Percentiles rank a stretch among this genome's conserved stretches.
phyloP scores from a whole-genome alignment of 495 filamentous ascomycete species.

The Aspergillus panamensis region DNA sequence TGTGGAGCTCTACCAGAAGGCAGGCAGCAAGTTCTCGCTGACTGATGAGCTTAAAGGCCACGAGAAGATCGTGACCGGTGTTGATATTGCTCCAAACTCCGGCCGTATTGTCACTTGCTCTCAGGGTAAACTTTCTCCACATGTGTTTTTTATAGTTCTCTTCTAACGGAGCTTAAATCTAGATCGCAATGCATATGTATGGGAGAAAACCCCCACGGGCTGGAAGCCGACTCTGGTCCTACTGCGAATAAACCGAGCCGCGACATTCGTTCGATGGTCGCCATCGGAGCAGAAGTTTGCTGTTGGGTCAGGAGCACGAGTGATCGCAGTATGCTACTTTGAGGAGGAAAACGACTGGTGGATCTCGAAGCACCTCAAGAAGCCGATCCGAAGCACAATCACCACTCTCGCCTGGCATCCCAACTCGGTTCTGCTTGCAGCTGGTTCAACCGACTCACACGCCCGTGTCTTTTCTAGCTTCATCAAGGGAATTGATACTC shows the following conservation, averaged over 20 bases:
- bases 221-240: constrained; percentile 98
- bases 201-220: constrained; percentile 84
- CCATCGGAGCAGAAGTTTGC: constrained; percentile 96
- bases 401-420: constrained; percentile 95
- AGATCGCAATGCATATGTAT: constrained; percentile 98
- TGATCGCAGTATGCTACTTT: constrained; percentile 98
- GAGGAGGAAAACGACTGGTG: constrained; percentile 99
- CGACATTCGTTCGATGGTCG: constrained; percentile 96
- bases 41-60: constrained; percentile 92
- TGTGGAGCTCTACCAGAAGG: constrained; percentile 80
- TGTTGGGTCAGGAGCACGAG: constrained; percentile 89
- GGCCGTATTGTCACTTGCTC: constrained; percentile 97
- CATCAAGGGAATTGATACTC: constrained; percentile 87
- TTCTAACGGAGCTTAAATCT: constrained; percentile 11
- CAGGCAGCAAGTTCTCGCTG: constrained; percentile 73
- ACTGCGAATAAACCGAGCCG: constrained; percentile 93
- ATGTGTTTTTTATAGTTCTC: constrained; percentile 1
- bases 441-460: constrained; percentile 95
- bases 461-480: constrained; percentile 92
- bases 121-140: constrained; percentile 60
- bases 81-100: constrained; percentile 87
- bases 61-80: constrained; percentile 92
- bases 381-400: constrained; percentile 93
- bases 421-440: constrained; percentile 89
- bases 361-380: constrained; percentile 98